Conservation (phyloP, 106 monocot species). For the Posidonia australis region DNA sequence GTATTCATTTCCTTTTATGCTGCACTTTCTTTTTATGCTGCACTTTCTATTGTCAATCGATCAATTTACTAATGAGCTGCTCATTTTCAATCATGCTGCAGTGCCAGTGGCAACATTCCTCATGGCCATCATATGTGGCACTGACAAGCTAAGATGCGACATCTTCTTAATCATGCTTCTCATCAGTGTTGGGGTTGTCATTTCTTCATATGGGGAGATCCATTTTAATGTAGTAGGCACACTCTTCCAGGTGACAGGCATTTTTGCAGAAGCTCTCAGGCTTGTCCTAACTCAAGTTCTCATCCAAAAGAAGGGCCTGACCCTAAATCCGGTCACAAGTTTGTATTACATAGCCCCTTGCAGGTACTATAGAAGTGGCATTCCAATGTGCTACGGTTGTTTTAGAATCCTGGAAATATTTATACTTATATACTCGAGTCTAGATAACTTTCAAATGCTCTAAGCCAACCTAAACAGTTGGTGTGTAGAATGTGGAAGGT, state of each 20-base stretch:
- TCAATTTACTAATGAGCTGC: background rate
- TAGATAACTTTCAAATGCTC: too few relatives aligned
- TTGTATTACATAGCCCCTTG: conserved; percentile 97
- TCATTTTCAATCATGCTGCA: conserved; percentile 21
- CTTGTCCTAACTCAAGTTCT: conserved; percentile 94
- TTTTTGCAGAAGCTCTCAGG: conserved; percentile 93
- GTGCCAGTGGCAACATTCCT: conserved; percentile 97
- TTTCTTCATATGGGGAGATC: conserved; percentile 94
- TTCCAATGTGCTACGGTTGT: too few relatives aligned
- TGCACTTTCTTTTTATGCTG: too few relatives aligned
- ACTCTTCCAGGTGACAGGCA: conserved; percentile 78
- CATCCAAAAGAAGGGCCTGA: conserved; percentile 89
- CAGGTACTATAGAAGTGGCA: conserved; percentile 38
- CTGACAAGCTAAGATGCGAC: conserved; percentile 78
- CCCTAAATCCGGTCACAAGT: conserved; percentile 86
- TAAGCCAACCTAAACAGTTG: too few relatives aligned
- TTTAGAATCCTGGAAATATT: too few relatives aligned
- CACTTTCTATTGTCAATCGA: too few relatives aligned
- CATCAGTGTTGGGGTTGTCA: conserved; percentile 88
- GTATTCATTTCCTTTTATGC: conserved; percentile 15
- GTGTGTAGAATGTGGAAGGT: too few relatives aligned
- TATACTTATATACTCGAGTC: too few relatives aligned
- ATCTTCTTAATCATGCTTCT: conserved; percentile 87
- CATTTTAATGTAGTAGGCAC: conserved; percentile 87
- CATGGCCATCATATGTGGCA: conserved; percentile 85